Percentiles rank a stretch among this genome's conserved stretches.
These are phyloP conservation scores for Penicillium pulvis DNA, from an alignment of 495 filamentous ascomycete species.

Conservation along the genomic window DNA sequence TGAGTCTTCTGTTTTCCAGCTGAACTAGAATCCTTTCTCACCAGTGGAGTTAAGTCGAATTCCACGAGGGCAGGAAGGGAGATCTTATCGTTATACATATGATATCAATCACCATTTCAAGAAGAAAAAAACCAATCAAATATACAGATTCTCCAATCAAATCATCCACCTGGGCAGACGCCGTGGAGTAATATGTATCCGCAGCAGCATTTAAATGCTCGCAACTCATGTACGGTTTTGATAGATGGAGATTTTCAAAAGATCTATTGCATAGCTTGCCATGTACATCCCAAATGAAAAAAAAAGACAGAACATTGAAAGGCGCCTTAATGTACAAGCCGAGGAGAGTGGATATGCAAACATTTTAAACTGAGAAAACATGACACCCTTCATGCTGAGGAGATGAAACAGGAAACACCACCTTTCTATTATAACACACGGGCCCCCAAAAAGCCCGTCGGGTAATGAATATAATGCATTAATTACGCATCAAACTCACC, in stretches of 20 bases:
- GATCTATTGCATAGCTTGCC: constrained; percentile 2
- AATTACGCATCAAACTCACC: constrained; percentile 35
- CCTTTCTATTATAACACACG: constrained; percentile 20
- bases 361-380: constrained; percentile 15
- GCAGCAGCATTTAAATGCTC: not conserved
- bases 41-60: not conserved
- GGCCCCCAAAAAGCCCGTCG: not conserved
- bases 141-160: not conserved
- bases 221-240: not conserved
- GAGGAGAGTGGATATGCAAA: constrained; percentile 31
- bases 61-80: no score
- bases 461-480: constrained; percentile 1
- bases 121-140: constrained; percentile 1
- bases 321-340: constrained; percentile 37
- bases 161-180: not conserved
- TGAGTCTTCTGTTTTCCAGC: constrained; percentile 62
- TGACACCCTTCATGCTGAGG: constrained; percentile 6
- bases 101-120: not conserved
- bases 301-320: constrained; percentile 11
- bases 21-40: constrained; percentile 23
- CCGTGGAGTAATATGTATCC: not conserved
- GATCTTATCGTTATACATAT: not conserved
- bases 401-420: constrained; percentile 21
- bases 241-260: not conserved
- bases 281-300: constrained; percentile 21